Base-by-base conservation (phyloP, 805 yeast species). In the Myxozyma neotropica region DNA sequence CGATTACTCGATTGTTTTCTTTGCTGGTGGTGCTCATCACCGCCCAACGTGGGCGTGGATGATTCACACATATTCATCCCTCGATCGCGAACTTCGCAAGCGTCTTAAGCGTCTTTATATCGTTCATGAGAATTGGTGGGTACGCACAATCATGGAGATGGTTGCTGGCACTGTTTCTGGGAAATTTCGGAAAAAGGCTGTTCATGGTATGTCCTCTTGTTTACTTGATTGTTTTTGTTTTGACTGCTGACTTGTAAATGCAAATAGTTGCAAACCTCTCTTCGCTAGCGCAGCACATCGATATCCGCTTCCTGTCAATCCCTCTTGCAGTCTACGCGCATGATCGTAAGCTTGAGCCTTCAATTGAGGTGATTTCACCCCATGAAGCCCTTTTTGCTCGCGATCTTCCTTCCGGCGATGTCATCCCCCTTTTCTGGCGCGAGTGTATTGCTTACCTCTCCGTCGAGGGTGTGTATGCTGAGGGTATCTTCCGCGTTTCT, bases 51-150 rank as follows among this genome's bases (percentile, higher is more conserved):
- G 95, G 91, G 78, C 86, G 6, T 87, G 90, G 82, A 88, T 90
- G 59, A 76, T 83, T n/a, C 79, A 76, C 51, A 78, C 83, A 55
- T 83, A 80, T 69, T 74, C 81, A 62, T 74, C 82, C 63, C 78
- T 93, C 27, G 84, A 93, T 1, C 78, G 81, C 15, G 78, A 77
- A 4, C 74, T 79, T 45, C 81, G 83, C 60, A 80, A 81, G 53
- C 77, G 81, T 56, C 73, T 93, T 45, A 75, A 76, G 53, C 86
- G 83, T 68, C 77, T 90, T 2, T 87, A 86, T 64, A 81, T 92
- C 31, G 96, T 93, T 1, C 97, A 93, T 73, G 97, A 92, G 66
- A 86, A 88, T 48, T 91, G 97, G 94, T 82, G 92, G 74, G 82
- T 89, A 27, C 83, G 90, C 67, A 86, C 96, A 0, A 80, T 89